Evolutionary conservation across 1,284 basidiomycete species (phyloP), one percentile per base, ranked within the genome.

Genomic region (Ganoderma leucocontextum): DNA sequence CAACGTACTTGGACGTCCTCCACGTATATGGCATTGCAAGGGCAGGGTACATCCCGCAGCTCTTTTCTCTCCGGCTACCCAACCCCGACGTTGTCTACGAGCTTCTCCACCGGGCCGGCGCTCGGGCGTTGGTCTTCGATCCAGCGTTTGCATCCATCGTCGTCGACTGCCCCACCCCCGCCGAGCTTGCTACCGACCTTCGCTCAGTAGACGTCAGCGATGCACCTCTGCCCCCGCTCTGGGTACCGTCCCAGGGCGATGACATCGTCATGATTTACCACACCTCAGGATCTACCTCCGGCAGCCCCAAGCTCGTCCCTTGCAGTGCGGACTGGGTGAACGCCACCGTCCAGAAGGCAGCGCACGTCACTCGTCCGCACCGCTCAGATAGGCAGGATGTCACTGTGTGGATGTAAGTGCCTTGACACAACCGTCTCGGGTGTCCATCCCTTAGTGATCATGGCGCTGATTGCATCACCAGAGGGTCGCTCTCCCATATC

Each of bases 211-310:
- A 71, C 38, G 72, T 70, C 29, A 69, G 69, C 19, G 64, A 72
- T 52, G 62, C 67, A 2, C 42, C 70, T 10, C 72, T 78, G 19
- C 73, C 69, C 70, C 75, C 66, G 17, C 70, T 65, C 36, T 68
- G 63, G 85, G 55, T 76, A 77, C 57, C 80, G 8, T 59, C 68
- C 13, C 60, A 47, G 17, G 68, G 60, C 6, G 69, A 73, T 65
- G 83, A 85, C 49, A 80, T 82, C 13, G 85, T 85, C 36, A 90
- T 92, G 81, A 81, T 91, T 64, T 92, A 91, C 82, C 91, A 92
- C 77, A 92, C 91, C 19, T 90, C 88, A 65, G 91, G 91, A 29
- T 91, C 90, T 38, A 92, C 91, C 17, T 91, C 90, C 4, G 77
- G 78, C 13, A 75, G 74, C 19, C 78, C 78, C 2, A 79, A 79